A percentile compares a stretch with the other conserved stretches of the same genome.
These are phyloP conservation scores for Talaromyces sp. DNA, from an alignment of 2,329 filamentous ascomycete species.

Conservation along the genomic window DNA sequence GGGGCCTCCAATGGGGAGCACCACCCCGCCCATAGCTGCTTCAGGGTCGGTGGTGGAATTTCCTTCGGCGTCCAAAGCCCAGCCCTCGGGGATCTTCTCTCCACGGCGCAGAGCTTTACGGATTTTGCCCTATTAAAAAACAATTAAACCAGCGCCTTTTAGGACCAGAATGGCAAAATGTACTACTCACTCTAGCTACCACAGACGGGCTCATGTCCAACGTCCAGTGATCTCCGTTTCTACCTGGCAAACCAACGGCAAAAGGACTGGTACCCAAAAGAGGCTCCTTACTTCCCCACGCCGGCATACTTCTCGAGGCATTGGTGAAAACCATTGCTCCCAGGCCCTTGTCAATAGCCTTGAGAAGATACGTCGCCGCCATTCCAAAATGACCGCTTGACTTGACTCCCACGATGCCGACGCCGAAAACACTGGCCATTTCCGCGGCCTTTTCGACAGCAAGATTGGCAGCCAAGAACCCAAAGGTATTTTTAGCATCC, in stretches of 20 bases:
- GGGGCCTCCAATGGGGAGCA: constrained; percentile 16
- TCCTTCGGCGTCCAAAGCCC: constrained; percentile 17
- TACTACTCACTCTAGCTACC: constrained; percentile 11
- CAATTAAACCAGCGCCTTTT: not conserved
- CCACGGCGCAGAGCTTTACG: constrained; percentile 17
- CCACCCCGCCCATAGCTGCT: constrained; percentile 15
- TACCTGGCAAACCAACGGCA: constrained; percentile 8
- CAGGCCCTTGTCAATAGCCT: constrained; percentile 15
- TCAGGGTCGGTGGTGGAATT: constrained; percentile 16
- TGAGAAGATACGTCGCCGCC: constrained; percentile 19
- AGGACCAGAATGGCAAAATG: not conserved
- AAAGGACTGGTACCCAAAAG: constrained; percentile 12
- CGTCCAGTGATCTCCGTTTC: constrained; percentile 11
- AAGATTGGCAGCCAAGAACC: constrained; percentile 19
- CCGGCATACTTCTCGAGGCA: constrained; percentile 24
- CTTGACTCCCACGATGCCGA: constrained; percentile 19
- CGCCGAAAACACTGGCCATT: constrained; percentile 15
- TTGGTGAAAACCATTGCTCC: constrained; percentile 29
- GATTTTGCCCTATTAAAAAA: constrained; percentile 16
- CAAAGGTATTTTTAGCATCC: constrained; percentile 23
- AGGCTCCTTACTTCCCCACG: constrained; percentile 22
- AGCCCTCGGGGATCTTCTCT: constrained; percentile 18
- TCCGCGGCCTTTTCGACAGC: constrained; percentile 15
- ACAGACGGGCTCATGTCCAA: constrained; percentile 20
- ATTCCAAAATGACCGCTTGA: constrained; percentile 22